Evolutionary conservation across 1,284 basidiomycete genomes (phyloP).

Genomic region (Pseudozyma thailandica): DNA sequence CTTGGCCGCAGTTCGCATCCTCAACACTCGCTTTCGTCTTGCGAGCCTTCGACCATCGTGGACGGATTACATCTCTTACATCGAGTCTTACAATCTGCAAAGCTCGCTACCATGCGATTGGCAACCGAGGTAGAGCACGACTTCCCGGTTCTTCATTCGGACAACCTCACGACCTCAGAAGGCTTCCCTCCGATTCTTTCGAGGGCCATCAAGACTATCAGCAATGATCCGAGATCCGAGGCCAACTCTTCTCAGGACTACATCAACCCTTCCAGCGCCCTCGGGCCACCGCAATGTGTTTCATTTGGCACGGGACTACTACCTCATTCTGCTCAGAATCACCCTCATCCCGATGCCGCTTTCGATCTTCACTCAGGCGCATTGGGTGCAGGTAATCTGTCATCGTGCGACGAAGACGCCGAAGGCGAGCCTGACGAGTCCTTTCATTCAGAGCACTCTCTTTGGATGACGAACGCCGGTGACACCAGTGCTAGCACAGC

Average conservation of each 20-base stretch:
- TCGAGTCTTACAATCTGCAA: no score
- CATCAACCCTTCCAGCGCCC: not conserved
- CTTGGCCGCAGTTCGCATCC: no score
- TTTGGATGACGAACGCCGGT: constrained; percentile 14
- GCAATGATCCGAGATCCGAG: not conserved
- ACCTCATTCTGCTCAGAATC: not conserved
- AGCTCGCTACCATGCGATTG: no score
- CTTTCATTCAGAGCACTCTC: constrained; percentile 11
- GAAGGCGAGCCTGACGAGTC: constrained; percentile 34
- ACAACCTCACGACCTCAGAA: not conserved
- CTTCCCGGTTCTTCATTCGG: not conserved
- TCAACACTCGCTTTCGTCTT: no score
- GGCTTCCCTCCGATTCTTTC: not conserved
- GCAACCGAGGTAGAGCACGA: no score
- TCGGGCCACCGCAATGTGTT: not conserved
- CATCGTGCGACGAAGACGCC: constrained; percentile 35
- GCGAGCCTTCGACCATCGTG: no score
- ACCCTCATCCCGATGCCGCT: no score
- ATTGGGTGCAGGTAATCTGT: no score
- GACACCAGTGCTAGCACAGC: constrained; percentile 20
- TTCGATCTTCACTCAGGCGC: no score
- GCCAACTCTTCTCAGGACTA: not conserved
- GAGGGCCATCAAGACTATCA: not conserved
- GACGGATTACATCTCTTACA: no score
- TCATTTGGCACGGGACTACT: not conserved